Conservation (phyloP, 768 basidiomycete genomes). For the Chiua virens region DNA sequence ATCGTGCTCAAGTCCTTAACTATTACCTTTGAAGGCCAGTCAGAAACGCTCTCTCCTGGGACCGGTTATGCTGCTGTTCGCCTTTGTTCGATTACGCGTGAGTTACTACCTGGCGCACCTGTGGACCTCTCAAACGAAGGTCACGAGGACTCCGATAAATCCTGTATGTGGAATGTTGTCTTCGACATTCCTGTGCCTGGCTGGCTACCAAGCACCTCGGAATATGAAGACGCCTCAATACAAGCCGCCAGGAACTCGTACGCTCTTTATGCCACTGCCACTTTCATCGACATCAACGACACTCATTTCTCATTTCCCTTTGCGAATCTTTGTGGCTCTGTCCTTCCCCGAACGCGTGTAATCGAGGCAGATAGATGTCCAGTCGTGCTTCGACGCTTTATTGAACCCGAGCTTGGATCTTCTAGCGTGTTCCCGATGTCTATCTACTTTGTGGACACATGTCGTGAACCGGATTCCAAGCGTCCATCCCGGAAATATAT, state of each 20-base stretch:
- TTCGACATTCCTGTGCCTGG: constrained; percentile 88
- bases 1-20: constrained; percentile 67
- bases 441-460: constrained; percentile 46
- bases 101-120: constrained; percentile 49
- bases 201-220: constrained; percentile 74
- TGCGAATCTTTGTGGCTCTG: constrained; percentile 54
- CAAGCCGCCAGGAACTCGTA: constrained; percentile 62
- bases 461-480: constrained; percentile 19
- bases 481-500: constrained; percentile 32
- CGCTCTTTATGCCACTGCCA: constrained; percentile 64
- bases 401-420: constrained; percentile 39
- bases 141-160: constrained; percentile 52
- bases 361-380: constrained; percentile 39
- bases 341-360: constrained; percentile 45
- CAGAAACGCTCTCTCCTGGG: constrained; percentile 63
- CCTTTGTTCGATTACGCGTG: constrained; percentile 63
- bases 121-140: constrained; percentile 66
- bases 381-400: constrained; percentile 56
- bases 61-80: constrained; percentile 71
- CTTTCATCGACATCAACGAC: constrained; percentile 50
- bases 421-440: constrained; percentile 31
- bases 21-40: constrained; percentile 84
- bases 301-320: constrained; percentile 44
- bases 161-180: constrained; percentile 68
- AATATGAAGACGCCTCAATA: constrained; percentile 41